Conservation (phyloP, 768 basidiomycete genomes). For the Glaciozyma martinii region DNA sequence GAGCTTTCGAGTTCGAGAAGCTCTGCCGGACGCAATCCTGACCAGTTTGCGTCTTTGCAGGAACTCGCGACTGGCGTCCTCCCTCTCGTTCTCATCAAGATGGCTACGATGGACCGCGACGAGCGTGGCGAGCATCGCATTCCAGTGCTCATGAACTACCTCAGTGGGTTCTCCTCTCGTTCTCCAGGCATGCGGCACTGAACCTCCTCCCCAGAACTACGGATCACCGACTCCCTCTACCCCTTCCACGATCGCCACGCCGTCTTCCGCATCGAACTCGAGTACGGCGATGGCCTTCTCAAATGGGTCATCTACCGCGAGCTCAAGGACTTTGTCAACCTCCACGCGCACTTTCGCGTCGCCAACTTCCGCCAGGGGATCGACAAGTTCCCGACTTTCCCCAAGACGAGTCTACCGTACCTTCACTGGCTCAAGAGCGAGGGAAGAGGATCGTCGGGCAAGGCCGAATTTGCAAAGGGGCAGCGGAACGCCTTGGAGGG, state of each 20-base stretch:
- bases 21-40: background rate
- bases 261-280: slow-evolving; percentile 69
- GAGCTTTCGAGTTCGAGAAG: background rate
- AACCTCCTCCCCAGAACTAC: slow-evolving; percentile 54
- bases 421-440: slow-evolving; percentile 73
- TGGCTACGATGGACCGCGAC: slow-evolving; percentile 73
- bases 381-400: slow-evolving; percentile 77
- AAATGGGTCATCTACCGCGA: slow-evolving; percentile 95
- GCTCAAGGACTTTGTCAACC: slow-evolving; percentile 77
- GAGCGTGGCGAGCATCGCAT: slow-evolving; percentile 68
- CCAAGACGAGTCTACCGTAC: slow-evolving; percentile 72
- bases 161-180: slow-evolving; percentile 20
- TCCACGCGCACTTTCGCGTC: slow-evolving; percentile 81
- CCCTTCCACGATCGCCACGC: slow-evolving; percentile 66
- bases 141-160: slow-evolving; percentile 34
- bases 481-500: slow-evolving; percentile 76
- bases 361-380: slow-evolving; percentile 51
- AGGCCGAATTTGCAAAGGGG: slow-evolving; percentile 64
- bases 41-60: background rate
- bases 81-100: slow-evolving; percentile 62
- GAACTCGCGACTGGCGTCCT: slow-evolving; percentile 54
- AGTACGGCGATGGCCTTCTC: slow-evolving; percentile 86
- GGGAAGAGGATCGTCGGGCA: slow-evolving; percentile 44
- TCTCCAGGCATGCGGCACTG: background rate
- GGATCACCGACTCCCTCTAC: slow-evolving; percentile 75